Evolutionary conservation across 2,329 filamentous ascomycete species (phyloP).

Genomic region (Stachybotrys elegans): DNA sequence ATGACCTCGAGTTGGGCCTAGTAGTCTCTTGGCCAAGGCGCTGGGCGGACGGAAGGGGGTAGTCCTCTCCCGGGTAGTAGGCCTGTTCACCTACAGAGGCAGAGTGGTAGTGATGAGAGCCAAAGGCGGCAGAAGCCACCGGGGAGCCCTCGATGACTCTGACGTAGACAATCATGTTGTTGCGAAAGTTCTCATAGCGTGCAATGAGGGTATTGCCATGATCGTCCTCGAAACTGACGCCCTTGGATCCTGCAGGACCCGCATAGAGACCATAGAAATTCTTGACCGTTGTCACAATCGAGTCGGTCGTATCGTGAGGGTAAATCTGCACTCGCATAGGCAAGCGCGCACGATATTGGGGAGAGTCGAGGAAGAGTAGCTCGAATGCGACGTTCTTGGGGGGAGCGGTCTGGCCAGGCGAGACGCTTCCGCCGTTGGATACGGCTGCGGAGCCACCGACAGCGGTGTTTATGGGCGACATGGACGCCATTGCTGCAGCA

Average conservation of each 20-base stretch:
- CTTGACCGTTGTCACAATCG: slow-evolving; percentile 96
- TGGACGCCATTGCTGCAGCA: slow-evolving; percentile 45
- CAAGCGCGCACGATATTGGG: slow-evolving; percentile 66
- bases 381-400: slow-evolving; percentile 78
- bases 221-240: slow-evolving; percentile 93
- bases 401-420: slow-evolving; percentile 40
- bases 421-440: slow-evolving; percentile 38
- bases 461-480: slow-evolving; percentile 36
- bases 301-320: slow-evolving; percentile 93
- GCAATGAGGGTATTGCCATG: slow-evolving; percentile 88
- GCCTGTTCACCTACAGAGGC: slow-evolving; percentile 44
- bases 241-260: slow-evolving; percentile 60
- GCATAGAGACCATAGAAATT: slow-evolving; percentile 98
- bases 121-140: slow-evolving; percentile 38
- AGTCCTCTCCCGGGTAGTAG: slow-evolving; percentile 50
- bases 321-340: slow-evolving; percentile 90
- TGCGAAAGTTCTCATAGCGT: slow-evolving; percentile 88
- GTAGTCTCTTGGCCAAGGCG: slow-evolving; percentile 58
- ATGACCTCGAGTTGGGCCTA: slow-evolving; percentile 64
- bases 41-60: slow-evolving; percentile 41
- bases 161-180: slow-evolving; percentile 92
- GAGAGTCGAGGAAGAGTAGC: slow-evolving; percentile 63
- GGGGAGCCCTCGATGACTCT: slow-evolving; percentile 66
- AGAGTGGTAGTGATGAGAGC: slow-evolving; percentile 48
- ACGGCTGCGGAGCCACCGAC: slow-evolving; percentile 27